phyloP scores from a whole-genome alignment of 2,329 filamentous ascomycete genomes.

The Cladophialophora immunda region DNA sequence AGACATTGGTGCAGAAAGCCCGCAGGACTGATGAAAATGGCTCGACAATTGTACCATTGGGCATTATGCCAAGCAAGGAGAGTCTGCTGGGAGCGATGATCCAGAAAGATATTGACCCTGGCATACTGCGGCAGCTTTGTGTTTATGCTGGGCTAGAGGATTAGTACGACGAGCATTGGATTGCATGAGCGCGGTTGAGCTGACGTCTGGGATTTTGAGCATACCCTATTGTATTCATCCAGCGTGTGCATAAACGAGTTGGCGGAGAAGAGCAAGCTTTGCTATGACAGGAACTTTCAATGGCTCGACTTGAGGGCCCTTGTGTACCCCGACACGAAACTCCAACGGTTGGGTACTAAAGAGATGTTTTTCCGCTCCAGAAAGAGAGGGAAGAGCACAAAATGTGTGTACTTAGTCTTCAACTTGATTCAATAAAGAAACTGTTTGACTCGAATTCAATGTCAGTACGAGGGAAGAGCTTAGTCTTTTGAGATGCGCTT shows the following conservation, averaged over 20 bases:
- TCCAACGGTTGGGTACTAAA: constrained; percentile 22
- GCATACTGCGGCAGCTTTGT: constrained; percentile 73
- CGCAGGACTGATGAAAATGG: constrained; percentile 63
- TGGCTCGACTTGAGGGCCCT: constrained; percentile 7
- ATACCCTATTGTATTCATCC: not conserved
- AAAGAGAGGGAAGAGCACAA: constrained; percentile 18
- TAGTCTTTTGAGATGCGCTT: not conserved
- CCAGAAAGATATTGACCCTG: constrained; percentile 70
- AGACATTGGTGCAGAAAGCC: constrained; percentile 72
- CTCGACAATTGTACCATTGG: constrained; percentile 63
- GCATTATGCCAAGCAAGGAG: constrained; percentile 72
- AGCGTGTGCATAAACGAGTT: not conserved
- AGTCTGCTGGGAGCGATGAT: constrained; percentile 72
- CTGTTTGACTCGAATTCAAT: not conserved
- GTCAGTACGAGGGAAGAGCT: not conserved
- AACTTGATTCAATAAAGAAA: constrained; percentile 16
- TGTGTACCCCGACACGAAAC: constrained; percentile 17
- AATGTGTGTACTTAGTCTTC: constrained; percentile 15
- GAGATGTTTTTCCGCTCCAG: constrained; percentile 1
- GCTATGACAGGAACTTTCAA: not conserved
- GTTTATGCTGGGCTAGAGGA: constrained; percentile 67
- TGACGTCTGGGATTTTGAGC: not conserved
- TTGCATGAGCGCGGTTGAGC: constrained; percentile 9
- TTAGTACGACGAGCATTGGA: constrained; percentile 16
- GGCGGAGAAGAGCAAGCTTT: constrained; percentile 4